These are phyloP conservation scores for Sphaerulina vaccinii DNA, from an alignment of 2,329 filamentous ascomycete genomes.

Conservation along the genomic window DNA sequence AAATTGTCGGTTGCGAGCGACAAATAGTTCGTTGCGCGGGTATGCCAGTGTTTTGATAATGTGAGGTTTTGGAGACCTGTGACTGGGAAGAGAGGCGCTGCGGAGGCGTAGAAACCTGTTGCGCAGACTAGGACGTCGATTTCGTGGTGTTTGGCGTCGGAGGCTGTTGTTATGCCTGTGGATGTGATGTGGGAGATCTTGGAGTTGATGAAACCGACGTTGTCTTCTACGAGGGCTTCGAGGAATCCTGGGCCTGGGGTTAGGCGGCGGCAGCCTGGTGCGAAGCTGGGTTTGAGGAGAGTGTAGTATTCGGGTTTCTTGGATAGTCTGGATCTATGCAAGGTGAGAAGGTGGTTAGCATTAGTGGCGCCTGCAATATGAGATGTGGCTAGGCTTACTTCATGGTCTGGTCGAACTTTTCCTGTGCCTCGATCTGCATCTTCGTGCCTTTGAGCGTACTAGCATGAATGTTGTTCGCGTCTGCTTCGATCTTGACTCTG, in stretches of 20 bases:
- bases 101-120: conserved; percentile 40
- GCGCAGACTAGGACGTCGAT: conserved; percentile 37
- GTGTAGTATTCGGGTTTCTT: conserved; percentile 43
- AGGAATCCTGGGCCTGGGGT: conserved; percentile 55
- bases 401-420: conserved; percentile 45
- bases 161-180: too few relatives aligned
- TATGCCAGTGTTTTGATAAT: conserved; percentile 38
- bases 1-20: conserved; percentile 30
- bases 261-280: conserved; percentile 48
- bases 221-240: conserved; percentile 48
- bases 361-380: too few relatives aligned
- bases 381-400: too few relatives aligned
- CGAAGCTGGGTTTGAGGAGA: conserved; percentile 44
- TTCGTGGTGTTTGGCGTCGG: conserved; percentile 40
- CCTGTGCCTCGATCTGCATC: conserved; percentile 40
- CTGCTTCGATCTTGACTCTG: conserved; percentile 46
- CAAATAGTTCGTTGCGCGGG: conserved; percentile 40
- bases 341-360: background rate
- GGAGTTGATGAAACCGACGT: conserved; percentile 47
- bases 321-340: conserved; percentile 32
- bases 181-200: conserved; percentile 43
- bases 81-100: conserved; percentile 32
- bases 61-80: conserved; percentile 28
- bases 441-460: conserved; percentile 41
- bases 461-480: conserved; percentile 55